Conservation (phyloP, 805 yeast species). For the Lipomyces anomalus region DNA sequence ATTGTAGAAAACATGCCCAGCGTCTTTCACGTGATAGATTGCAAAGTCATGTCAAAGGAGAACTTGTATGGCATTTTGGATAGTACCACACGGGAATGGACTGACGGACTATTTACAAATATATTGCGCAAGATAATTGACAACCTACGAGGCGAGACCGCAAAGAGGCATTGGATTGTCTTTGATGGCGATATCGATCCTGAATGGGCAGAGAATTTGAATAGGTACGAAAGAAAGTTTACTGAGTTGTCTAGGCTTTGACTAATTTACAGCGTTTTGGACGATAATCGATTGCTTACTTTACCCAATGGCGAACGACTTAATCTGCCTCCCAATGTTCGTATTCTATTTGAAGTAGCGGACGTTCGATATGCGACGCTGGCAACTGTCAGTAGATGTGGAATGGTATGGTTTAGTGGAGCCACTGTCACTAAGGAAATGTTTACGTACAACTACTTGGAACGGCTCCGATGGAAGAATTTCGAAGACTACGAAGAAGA, state of each 20-base stretch:
- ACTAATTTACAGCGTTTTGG: slow-evolving; percentile 56
- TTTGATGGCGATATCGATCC: slow-evolving; percentile 95
- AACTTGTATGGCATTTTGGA: slow-evolving; percentile 67
- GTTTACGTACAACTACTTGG: slow-evolving; percentile 27
- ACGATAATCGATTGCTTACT: slow-evolving; percentile 76
- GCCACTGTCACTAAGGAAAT: slow-evolving; percentile 26
- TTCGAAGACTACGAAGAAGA: slow-evolving; percentile 26
- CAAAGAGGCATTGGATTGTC: slow-evolving; percentile 62
- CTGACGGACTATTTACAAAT: slow-evolving; percentile 75
- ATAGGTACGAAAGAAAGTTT: slow-evolving; percentile 34
- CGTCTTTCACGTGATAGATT: slow-evolving; percentile 51
- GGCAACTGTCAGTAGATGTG: slow-evolving; percentile 91
- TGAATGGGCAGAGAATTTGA: slow-evolving; percentile 83
- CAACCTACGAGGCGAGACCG: slow-evolving; percentile 54
- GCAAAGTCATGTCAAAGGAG: slow-evolving; percentile 66
- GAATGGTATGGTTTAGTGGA: slow-evolving; percentile 69
- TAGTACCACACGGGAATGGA: slow-evolving; percentile 80
- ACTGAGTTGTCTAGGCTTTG: background rate
- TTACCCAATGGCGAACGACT: slow-evolving; percentile 87
- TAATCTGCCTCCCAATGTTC: slow-evolving; percentile 55
- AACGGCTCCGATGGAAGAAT: slow-evolving; percentile 6
- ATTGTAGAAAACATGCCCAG: slow-evolving; percentile 36
- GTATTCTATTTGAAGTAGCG: slow-evolving; percentile 72
- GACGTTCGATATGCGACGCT: slow-evolving; percentile 64
- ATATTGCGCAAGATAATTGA: slow-evolving; percentile 53